A percentile compares a stretch with the other conserved stretches of the same genome.
phyloP scores from a whole-genome alignment of 768 basidiomycete genomes.

The Chalciporus piperatus region DNA sequence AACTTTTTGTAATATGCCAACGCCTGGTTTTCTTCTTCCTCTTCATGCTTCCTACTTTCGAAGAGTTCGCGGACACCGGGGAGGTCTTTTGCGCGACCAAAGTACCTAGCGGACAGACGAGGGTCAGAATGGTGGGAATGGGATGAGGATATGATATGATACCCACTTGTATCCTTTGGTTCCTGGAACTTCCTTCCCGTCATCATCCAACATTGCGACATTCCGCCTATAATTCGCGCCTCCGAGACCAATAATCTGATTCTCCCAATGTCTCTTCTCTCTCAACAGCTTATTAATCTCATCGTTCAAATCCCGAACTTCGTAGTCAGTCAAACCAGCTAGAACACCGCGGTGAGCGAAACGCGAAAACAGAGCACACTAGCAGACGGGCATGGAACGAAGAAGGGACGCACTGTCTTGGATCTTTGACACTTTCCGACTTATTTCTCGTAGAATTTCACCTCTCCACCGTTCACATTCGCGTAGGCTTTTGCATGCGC shows the following conservation, averaged over 20 bases:
- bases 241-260: constrained; percentile 92
- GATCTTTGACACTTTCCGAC: constrained; percentile 95
- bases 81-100: constrained; percentile 93
- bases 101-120: constrained; percentile 59
- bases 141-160: neutral
- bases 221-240: constrained; percentile 96
- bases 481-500: constrained; percentile 83
- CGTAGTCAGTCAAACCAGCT: constrained; percentile 95
- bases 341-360: neutral
- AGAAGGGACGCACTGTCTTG: constrained; percentile 71
- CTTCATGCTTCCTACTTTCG: constrained; percentile 78
- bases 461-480: constrained; percentile 97
- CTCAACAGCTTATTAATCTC: constrained; percentile 95
- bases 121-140: neutral
- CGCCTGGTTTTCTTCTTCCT: constrained; percentile 83
- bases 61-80: constrained; percentile 97
- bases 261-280: constrained; percentile 97
- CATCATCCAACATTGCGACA: constrained; percentile 91
- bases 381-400: neutral
- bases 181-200: constrained; percentile 93
- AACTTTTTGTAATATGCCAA: constrained; percentile 83
- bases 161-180: constrained; percentile 96
- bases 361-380: no score
- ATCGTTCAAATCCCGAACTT: constrained; percentile 93
- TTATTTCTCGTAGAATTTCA: constrained; percentile 92